phyloP scores from a whole-genome alignment of 768 basidiomycete species.

The Roridomyces roridus region DNA sequence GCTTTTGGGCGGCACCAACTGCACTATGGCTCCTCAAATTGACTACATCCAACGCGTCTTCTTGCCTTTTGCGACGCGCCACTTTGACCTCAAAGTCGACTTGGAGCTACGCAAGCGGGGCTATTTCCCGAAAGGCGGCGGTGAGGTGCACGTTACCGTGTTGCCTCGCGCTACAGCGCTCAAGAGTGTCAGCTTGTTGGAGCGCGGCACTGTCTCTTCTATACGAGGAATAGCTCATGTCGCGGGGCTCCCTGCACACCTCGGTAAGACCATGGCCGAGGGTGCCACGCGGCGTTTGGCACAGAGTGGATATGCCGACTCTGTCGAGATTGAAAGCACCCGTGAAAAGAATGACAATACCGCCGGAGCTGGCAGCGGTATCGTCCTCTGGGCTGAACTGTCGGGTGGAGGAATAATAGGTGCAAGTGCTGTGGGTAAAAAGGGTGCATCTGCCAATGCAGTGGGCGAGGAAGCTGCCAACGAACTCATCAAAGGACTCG shows the following conservation, averaged over 20 bases:
- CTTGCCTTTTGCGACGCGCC: slow-evolving; percentile 68
- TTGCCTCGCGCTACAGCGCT: slow-evolving; percentile 48
- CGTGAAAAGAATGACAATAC: slow-evolving; percentile 52
- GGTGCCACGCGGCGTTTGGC: slow-evolving; percentile 57
- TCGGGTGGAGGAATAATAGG: slow-evolving; percentile 70
- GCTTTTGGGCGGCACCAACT: slow-evolving; percentile 78
- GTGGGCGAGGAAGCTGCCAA: slow-evolving; percentile 69
- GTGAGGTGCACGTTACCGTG: slow-evolving; percentile 55
- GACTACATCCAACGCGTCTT: slow-evolving; percentile 73
- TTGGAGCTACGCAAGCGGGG: slow-evolving; percentile 64
- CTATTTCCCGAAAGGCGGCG: slow-evolving; percentile 79
- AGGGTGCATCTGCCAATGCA: slow-evolving; percentile 46
- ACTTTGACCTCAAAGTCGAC: slow-evolving; percentile 55
- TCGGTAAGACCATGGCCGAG: slow-evolving; percentile 62
- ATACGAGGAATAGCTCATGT: slow-evolving; percentile 69
- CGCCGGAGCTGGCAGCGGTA: slow-evolving; percentile 72
- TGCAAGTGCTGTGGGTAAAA: slow-evolving; percentile 69
- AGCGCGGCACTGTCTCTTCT: slow-evolving; percentile 57
- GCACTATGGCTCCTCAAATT: slow-evolving; percentile 72
- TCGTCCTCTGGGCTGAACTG: slow-evolving; percentile 79
- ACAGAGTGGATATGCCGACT: slow-evolving; percentile 41
- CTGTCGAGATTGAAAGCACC: slow-evolving; percentile 45
- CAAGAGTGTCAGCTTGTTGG: slow-evolving; percentile 52
- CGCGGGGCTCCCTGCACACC: slow-evolving; percentile 61
- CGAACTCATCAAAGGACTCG: slow-evolving; percentile 61